phyloP scores from a whole-genome alignment of 1,139 yeast species.

The Candida labiduridarum region DNA sequence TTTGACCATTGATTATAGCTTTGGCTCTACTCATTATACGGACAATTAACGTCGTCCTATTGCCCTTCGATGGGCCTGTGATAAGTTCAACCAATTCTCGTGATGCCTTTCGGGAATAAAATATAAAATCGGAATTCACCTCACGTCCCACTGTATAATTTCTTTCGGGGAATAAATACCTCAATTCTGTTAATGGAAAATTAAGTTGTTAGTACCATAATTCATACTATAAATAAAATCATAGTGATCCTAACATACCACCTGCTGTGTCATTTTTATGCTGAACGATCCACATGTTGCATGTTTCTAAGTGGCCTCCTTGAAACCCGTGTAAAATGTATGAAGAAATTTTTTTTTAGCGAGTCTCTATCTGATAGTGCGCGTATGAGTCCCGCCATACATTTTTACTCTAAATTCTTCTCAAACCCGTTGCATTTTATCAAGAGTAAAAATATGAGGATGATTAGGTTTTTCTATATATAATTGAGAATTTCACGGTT shows the following conservation, averaged over 20 bases:
- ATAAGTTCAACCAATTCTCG: slow-evolving; percentile 29
- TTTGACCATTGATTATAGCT: slow-evolving; percentile 31
- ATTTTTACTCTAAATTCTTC: no score
- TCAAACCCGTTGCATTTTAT: no score
- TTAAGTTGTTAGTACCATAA: slow-evolving; percentile 1
- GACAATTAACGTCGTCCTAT: slow-evolving; percentile 24
- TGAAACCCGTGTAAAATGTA: not conserved
- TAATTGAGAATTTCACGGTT: no score
- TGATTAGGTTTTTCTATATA: no score
- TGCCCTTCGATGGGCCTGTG: slow-evolving; percentile 14
- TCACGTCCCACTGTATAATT: slow-evolving; percentile 35
- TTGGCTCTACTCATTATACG: slow-evolving; percentile 34
- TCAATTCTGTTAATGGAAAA: slow-evolving; percentile 8
- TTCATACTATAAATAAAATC: no score
- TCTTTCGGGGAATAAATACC: slow-evolving; percentile 20
- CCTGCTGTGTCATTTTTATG: slow-evolving; percentile 16
- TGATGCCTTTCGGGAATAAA: slow-evolving; percentile 26
- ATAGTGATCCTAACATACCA: slow-evolving; percentile 13
- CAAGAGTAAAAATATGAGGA: no score
- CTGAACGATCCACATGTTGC: slow-evolving; percentile 17
- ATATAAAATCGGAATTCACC: slow-evolving; percentile 20
- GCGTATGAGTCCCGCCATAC: not conserved
- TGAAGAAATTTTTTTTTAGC: not conserved
- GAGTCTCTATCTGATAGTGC: not conserved
- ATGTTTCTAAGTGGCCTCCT: not conserved